phyloP scores from a whole-genome alignment of 2,329 filamentous ascomycete species.

The Coniella vitis region DNA sequence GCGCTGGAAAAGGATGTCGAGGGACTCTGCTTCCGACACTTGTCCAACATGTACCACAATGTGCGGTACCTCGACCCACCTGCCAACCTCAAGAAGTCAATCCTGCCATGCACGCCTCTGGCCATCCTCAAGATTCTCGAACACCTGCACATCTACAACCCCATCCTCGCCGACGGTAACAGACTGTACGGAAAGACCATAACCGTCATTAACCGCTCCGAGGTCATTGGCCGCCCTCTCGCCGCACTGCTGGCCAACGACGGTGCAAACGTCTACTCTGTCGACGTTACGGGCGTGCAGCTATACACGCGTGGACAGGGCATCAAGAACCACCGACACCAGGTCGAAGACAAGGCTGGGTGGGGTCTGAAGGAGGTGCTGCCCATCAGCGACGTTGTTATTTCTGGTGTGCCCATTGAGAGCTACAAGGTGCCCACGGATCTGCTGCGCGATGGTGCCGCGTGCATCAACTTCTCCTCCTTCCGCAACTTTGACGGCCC shows the following conservation, averaged over 20 bases:
- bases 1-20: conserved; percentile 90
- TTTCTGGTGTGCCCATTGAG: conserved; percentile 84
- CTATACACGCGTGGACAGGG: conserved; percentile 86
- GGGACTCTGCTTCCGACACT: conserved; percentile 85
- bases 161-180: conserved; percentile 86
- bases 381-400: conserved; percentile 86
- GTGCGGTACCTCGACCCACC: conserved; percentile 84
- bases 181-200: conserved; percentile 89
- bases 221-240: conserved; percentile 89
- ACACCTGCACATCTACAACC: conserved; percentile 93
- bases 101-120: conserved; percentile 90
- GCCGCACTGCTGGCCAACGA: conserved; percentile 94
- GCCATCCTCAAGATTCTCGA: conserved; percentile 97
- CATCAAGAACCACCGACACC: conserved; percentile 76
- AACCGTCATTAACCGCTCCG: conserved; percentile 91
- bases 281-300: conserved; percentile 87
- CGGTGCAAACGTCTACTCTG: conserved; percentile 89
- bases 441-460: conserved; percentile 77
- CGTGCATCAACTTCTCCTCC: conserved; percentile 98
- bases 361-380: conserved; percentile 76
- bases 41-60: conserved; percentile 99
- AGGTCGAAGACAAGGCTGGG: conserved; percentile 75
- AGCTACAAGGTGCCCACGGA: conserved; percentile 84
- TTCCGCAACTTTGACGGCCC: conserved; percentile 85
- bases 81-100: conserved; percentile 73